phyloP scores from a whole-genome alignment of 2,329 filamentous ascomycete genomes.

The Aspergillaceae sp. region DNA sequence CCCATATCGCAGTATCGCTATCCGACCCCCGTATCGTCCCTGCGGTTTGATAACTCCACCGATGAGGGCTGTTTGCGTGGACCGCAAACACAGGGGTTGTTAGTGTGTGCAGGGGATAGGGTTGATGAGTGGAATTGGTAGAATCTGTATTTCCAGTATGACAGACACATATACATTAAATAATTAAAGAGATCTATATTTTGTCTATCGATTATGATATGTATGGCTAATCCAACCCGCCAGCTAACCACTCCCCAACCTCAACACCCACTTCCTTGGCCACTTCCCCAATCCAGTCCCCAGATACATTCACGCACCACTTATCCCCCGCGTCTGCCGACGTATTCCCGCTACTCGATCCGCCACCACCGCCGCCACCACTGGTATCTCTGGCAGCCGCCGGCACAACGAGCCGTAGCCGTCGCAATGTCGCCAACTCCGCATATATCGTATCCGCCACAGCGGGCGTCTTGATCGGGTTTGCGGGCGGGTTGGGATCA shows the following conservation, averaged over 20 bases:
- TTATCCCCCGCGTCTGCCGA: constrained; percentile 36
- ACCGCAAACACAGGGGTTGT: constrained; percentile 24
- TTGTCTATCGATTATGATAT: not conserved
- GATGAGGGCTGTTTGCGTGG: constrained; percentile 10
- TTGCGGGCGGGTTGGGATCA: constrained; percentile 36
- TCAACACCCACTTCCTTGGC: constrained; percentile 38
- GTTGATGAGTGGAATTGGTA: constrained; percentile 35
- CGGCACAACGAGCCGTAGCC: constrained; percentile 39
- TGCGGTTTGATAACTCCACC: constrained; percentile 27
- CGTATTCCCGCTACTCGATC: constrained; percentile 24
- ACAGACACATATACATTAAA: not conserved
- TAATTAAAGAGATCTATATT: not conserved
- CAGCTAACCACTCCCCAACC: constrained; percentile 38
- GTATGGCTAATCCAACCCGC: constrained; percentile 25
- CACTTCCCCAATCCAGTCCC: constrained; percentile 39
- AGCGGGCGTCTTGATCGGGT: constrained; percentile 26
- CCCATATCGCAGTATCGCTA: constrained; percentile 21
- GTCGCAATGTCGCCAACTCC: constrained; percentile 39
- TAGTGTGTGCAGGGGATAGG: constrained; percentile 23
- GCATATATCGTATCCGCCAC: constrained; percentile 38
- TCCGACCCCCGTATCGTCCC: constrained; percentile 15
- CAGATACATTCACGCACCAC: constrained; percentile 41
- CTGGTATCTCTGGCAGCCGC: constrained; percentile 26
- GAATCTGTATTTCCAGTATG: not conserved
- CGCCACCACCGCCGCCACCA: constrained; percentile 18